Percentiles rank a stretch among this genome's conserved stretches.
Conservation (phyloP, 257 asterid genomes). For the Parsonsia alboflavescens region DNA sequence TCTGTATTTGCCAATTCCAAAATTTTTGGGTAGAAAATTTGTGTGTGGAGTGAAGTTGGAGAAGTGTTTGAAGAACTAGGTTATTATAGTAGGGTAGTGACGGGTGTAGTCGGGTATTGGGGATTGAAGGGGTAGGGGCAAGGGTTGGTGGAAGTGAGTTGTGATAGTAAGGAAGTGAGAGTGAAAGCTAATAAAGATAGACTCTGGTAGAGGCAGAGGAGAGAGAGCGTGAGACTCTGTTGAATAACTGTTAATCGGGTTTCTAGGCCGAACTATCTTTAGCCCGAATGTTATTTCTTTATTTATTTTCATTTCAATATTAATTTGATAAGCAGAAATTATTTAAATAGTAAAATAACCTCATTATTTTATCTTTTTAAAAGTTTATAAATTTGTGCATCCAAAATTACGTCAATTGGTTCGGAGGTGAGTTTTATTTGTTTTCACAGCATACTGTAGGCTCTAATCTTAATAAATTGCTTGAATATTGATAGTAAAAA, state of each 20-base stretch:
- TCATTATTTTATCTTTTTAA: too few species aligned
- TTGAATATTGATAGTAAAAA: too few species aligned
- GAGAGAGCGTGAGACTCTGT: slow-evolving; percentile 10
- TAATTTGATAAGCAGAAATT: too few species aligned
- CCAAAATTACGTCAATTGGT: too few species aligned
- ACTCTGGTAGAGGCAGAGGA: slow-evolving; percentile 29
- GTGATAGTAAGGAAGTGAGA: slow-evolving; percentile 18
- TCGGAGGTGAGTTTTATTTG: too few species aligned
- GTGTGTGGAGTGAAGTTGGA: background rate
- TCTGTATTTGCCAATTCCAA: background rate
- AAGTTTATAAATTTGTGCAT: too few species aligned
- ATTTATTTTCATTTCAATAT: too few species aligned
- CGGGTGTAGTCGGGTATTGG: background rate
- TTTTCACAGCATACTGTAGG: too few species aligned
- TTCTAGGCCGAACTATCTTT: slow-evolving; percentile 2
- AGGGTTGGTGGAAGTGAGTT: background rate
- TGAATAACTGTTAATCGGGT: background rate
- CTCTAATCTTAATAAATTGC: too few species aligned
- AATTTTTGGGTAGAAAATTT: background rate
- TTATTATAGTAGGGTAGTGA: slow-evolving; percentile 2
- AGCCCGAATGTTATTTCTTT: background rate
- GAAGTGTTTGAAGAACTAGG: slow-evolving; percentile 6
- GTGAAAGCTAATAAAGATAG: slow-evolving; percentile 24
- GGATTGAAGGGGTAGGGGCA: background rate
- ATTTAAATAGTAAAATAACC: too few species aligned